Evolutionary conservation across 2,329 filamentous ascomycete genomes (phyloP), one percentile per base, ranked within the genome.

Genomic region (Talaromyces sp.): DNA sequence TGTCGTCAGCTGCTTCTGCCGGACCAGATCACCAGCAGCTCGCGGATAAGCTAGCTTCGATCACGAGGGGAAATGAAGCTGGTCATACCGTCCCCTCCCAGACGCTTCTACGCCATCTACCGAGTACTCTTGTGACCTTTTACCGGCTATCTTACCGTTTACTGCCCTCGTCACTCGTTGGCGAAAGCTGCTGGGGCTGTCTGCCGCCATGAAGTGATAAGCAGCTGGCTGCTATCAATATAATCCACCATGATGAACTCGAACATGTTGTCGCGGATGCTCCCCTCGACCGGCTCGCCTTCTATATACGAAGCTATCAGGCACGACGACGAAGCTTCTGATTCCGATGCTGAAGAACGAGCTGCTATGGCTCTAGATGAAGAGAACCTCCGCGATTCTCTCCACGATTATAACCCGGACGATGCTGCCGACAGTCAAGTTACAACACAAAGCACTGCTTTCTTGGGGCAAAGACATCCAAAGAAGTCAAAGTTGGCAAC

Each of bases 331-430:
- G 74, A 74, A 63, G 76, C 69, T 35, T 81, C 73, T 62, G 80
- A 77, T 64, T 81, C 75, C 21, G 79, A 79, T 70, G 63, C 75
- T 55, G 78, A 79, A 66, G 76, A 77, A 61, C 75, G 73, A 59
- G 78, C 75, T 51, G 81, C 76, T 17, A 74, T 82, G 72, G 76
- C 77, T 53, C 72, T 80, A 56, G 81, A 81, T 62, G 80, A 81
- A 64, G 79, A 80, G 71, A 81, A 79, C 64, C 69, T 79, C 14
- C 76, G 74, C 51, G 78, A 78, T 51, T 76, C 75, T 43, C 85
- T 83, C 66, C 81, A 81, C 64, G 81, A 84, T 55, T 79, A 83
- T 51, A 82, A 86, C 67, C 77, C 86, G 27, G 82, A 85, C 61
- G 79, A 82, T 55, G 76, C 84, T 55, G 74, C 75, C 17, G 75